Evolutionary conservation across 2,329 filamentous ascomycete species (phyloP).

Genomic region (Cercospora sojina): DNA sequence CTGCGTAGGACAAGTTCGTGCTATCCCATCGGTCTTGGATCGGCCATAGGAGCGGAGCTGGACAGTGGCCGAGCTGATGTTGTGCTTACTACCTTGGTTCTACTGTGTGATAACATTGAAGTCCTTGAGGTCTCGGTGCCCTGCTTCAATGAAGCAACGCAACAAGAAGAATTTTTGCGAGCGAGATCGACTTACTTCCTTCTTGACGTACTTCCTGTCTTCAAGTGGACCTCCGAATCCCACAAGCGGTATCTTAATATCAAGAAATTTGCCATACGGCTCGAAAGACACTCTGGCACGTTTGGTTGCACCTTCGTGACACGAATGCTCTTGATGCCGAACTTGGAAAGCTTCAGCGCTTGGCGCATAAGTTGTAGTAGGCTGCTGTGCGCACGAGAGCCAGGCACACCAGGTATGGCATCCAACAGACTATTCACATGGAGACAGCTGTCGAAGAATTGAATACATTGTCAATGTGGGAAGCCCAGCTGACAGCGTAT

Average conservation of each 20-base stretch:
- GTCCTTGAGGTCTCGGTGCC: conserved; percentile 16
- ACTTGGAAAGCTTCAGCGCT: conserved; percentile 8
- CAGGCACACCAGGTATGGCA: conserved; percentile 1
- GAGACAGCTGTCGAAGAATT: background rate
- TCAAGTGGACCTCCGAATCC: conserved; percentile 6
- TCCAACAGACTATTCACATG: too few relatives aligned
- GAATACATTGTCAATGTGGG: background rate
- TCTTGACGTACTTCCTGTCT: conserved; percentile 6
- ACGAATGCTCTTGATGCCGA: conserved; percentile 10
- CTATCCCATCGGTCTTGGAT: conserved; percentile 16
- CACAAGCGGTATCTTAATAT: conserved; percentile 9
- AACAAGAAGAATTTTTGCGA: conserved; percentile 3
- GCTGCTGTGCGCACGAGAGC: background rate
- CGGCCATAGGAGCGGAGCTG: conserved; percentile 15
- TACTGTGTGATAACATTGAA: conserved; percentile 14
- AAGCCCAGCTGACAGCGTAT: background rate
- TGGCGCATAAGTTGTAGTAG: conserved; percentile 13
- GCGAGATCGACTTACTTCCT: conserved; percentile 7
- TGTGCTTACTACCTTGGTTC: conserved; percentile 11
- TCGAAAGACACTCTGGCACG: conserved; percentile 13
- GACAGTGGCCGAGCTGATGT: conserved; percentile 18
- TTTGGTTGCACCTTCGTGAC: conserved; percentile 12
- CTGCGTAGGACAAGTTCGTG: conserved; percentile 10
- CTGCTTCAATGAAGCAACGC: conserved; percentile 3
- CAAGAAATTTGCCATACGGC: conserved; percentile 10